phyloP scores from a whole-genome alignment of 1,284 basidiomycete species.

The Melampsora abietis-canadensis region DNA sequence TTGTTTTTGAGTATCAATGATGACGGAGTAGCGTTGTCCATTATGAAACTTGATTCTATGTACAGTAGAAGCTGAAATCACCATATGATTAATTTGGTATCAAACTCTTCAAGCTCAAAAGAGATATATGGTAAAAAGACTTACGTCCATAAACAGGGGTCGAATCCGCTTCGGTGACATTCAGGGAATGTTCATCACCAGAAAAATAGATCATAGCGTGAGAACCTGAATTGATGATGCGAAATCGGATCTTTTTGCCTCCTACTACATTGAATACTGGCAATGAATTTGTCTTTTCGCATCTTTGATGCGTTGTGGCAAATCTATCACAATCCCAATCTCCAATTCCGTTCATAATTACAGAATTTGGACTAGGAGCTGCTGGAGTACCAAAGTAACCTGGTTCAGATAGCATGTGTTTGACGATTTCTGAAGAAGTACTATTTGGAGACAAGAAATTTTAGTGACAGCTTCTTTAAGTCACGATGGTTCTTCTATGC shows the following conservation, averaged over 20 bases:
- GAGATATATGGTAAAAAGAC: background rate
- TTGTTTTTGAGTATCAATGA: constrained; percentile 12
- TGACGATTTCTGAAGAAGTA: constrained; percentile 5
- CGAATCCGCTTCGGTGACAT: constrained; percentile 26
- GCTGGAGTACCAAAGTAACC: constrained; percentile 49
- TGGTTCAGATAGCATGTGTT: constrained; percentile 40
- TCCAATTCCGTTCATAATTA: constrained; percentile 59
- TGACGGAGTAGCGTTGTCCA: constrained; percentile 29
- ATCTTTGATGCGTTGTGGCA: background rate
- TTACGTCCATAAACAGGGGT: constrained; percentile 13
- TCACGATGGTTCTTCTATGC: constrained; percentile 35
- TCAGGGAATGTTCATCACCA: constrained; percentile 46
- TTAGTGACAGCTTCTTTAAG: constrained; percentile 33
- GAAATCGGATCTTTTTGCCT: constrained; percentile 56
- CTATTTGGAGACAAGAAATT: constrained; percentile 40
- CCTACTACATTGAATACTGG: constrained; percentile 51
- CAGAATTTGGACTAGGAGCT: constrained; percentile 55
- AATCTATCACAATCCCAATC: constrained; percentile 43
- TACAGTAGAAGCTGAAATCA: background rate
- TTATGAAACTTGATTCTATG: constrained; percentile 22
- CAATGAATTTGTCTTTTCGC: constrained; percentile 48
- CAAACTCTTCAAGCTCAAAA: background rate
- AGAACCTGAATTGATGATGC: constrained; percentile 59
- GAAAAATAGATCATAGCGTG: constrained; percentile 48
- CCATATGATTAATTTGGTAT: background rate